phyloP scores from a whole-genome alignment of 495 filamentous ascomycete genomes.

The Durotheca rogersii region DNA sequence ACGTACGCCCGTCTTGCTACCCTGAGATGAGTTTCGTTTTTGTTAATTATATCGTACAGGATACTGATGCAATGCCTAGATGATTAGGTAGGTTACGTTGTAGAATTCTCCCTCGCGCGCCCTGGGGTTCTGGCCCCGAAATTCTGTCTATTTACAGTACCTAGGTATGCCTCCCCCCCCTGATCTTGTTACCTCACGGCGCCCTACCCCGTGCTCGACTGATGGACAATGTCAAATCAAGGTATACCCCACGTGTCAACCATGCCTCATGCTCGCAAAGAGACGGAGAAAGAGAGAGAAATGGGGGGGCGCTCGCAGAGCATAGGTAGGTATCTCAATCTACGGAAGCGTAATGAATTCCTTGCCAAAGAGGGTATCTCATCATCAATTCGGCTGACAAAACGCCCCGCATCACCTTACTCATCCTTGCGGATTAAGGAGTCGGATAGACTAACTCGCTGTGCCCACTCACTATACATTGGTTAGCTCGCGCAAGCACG shows the following conservation, averaged over 20 bases:
- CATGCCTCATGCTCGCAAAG: conserved; percentile 15
- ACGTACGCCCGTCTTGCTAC: no score
- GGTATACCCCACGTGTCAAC: conserved; percentile 17
- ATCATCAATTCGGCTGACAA: conserved; percentile 16
- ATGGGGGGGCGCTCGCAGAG: not conserved
- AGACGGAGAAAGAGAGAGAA: no score
- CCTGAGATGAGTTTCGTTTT: conserved; percentile 8
- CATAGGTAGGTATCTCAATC: conserved; percentile 10
- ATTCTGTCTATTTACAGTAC: conserved; percentile 29
- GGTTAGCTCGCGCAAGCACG: conserved; percentile 10
- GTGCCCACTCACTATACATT: conserved; percentile 68
- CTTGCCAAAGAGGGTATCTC: conserved; percentile 29
- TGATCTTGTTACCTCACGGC: conserved; percentile 14
- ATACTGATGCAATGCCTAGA: conserved; percentile 6
- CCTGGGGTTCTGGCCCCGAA: conserved; percentile 12
- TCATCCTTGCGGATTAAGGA: conserved; percentile 41
- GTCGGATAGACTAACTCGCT: conserved; percentile 52
- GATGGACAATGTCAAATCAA: conserved; percentile 12
- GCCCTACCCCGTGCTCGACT: conserved; percentile 7
- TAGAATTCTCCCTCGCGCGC: conserved; percentile 9
- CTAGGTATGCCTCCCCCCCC: no score
- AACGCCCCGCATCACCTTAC: conserved; percentile 6
- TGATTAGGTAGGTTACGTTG: conserved; percentile 7
- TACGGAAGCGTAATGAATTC: conserved; percentile 19
- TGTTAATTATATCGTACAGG: conserved; percentile 10